Evolutionary conservation across 148 eudicot species (phyloP).

Genomic region (Vaccinium vitisidaea): DNA sequence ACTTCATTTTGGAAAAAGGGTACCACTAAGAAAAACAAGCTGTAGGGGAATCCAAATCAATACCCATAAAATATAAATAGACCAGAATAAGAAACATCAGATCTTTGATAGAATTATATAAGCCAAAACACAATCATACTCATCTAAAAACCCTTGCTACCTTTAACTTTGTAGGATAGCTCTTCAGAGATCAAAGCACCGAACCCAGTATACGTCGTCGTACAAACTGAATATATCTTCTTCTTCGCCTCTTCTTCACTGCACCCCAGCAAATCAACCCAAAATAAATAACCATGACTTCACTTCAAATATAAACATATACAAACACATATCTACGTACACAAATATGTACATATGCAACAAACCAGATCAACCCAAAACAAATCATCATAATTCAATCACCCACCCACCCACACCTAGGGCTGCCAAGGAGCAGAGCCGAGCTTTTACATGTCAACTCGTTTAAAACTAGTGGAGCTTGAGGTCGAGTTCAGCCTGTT

Average conservation of each 20-base stretch:
- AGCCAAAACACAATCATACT: not conserved
- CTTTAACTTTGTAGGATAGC: slow-evolving; percentile 85
- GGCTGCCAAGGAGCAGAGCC: not conserved
- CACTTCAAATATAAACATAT: not conserved
- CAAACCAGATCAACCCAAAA: not conserved
- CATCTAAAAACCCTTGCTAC: slow-evolving; percentile 24
- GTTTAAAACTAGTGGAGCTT: too few species aligned
- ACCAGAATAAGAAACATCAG: not conserved
- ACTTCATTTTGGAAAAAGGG: not conserved
- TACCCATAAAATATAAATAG: not conserved
- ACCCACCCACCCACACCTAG: not conserved
- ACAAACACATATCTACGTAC: slow-evolving; percentile 10
- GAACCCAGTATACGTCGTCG: slow-evolving; percentile 89
- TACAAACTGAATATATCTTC: slow-evolving; percentile 89
- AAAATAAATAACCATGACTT: not conserved
- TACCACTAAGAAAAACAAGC: not conserved
- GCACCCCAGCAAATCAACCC: slow-evolving; percentile 19
- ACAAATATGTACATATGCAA: slow-evolving; percentile 17
- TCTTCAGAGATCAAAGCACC: slow-evolving; percentile 92
- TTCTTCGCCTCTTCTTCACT: slow-evolving; percentile 95
- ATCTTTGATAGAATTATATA: not conserved
- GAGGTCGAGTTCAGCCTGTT: too few species aligned
- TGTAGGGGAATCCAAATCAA: not conserved
- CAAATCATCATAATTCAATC: not conserved
- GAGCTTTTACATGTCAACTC: too few species aligned